phyloP scores from a whole-genome alignment of 768 basidiomycete species.

The Crucibulum laeve region DNA sequence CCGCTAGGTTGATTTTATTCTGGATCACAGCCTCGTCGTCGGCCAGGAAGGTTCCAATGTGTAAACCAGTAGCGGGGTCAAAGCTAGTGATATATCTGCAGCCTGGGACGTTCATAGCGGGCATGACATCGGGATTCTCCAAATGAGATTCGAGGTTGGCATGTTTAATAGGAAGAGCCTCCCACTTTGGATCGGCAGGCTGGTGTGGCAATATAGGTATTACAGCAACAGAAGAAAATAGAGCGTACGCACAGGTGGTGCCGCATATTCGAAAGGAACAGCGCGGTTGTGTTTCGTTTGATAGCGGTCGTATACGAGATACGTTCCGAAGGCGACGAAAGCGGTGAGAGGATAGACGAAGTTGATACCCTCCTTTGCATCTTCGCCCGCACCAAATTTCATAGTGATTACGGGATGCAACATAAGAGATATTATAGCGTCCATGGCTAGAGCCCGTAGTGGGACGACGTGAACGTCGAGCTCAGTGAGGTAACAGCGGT shows the following conservation, averaged over 20 bases:
- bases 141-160: constrained; percentile 67
- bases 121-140: constrained; percentile 47
- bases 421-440: constrained; percentile 41
- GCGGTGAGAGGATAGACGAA: constrained; percentile 62
- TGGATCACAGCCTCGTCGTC: constrained; percentile 71
- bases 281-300: constrained; percentile 71
- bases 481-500: constrained; percentile 4
- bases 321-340: constrained; percentile 77
- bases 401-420: constrained; percentile 51
- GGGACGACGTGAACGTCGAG: constrained; percentile 6
- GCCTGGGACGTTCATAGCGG: constrained; percentile 37
- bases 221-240: constrained; percentile 1
- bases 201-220: constrained; percentile 17
- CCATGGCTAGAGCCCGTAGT: constrained; percentile 27
- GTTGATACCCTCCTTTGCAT: constrained; percentile 49
- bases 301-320: constrained; percentile 72
- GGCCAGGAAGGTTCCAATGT: constrained; percentile 73
- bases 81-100: constrained; percentile 83
- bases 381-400: constrained; percentile 43
- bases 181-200: constrained; percentile 58
- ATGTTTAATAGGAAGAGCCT: constrained; percentile 47
- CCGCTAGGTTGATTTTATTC: constrained; percentile 64
- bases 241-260: constrained; percentile 51
- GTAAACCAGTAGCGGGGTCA: constrained; percentile 85
- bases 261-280: constrained; percentile 55